Base-by-base conservation (phyloP, 352 stramenopile genomes). In the Phytopythium boreale region DNA sequence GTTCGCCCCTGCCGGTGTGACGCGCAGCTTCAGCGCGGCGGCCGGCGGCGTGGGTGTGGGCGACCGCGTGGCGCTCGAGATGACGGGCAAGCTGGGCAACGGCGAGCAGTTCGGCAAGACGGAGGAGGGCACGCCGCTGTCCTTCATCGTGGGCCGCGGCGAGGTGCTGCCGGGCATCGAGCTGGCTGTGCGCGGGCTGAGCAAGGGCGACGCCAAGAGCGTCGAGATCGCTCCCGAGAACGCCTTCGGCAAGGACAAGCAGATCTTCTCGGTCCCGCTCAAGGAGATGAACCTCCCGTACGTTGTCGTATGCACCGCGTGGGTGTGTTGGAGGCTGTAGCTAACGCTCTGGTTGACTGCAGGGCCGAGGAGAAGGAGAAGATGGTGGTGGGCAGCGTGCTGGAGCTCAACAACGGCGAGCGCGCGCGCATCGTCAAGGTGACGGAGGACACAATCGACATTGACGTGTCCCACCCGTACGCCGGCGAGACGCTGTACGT, bases 401-500 rank as follows among this genome's bases (percentile, higher is more conserved):
- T 94, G 29, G 75, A 88, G 50, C 63, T 92, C 37, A 71, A 81
- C 44, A 75, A 82, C 27, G 83, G 82, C 17, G 64, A 90, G 57
- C 75, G 79, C 50, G 85, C 80, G 31, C 79, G 72, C 47, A 84
- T 95, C 62, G 75, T 93, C 36, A 76, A 81, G 50, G 67, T 95
- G 43, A 83, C 78, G n/a, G 70, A 80, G 22, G 80, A 95, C 20
- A 75, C 63, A 17, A 85, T 93, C 34, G 82, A 91, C 36, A 86
- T 95, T 44, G 83, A 95, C 56, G 57, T 91, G 49, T 76, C 84
- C 22, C 84, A 92, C 62, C 79, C 80, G 24, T 90, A 89, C 63
- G 82, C 85, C 11, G 84, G 84, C n/a, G 78, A 95, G 68, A 92
- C 85, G 46, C 71, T 95, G 36, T 87, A 76, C 31, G 80, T 91